Evolutionary conservation across 352 stramenopile genomes (phyloP).

Genomic region (Pythium brachiatum): DNA sequence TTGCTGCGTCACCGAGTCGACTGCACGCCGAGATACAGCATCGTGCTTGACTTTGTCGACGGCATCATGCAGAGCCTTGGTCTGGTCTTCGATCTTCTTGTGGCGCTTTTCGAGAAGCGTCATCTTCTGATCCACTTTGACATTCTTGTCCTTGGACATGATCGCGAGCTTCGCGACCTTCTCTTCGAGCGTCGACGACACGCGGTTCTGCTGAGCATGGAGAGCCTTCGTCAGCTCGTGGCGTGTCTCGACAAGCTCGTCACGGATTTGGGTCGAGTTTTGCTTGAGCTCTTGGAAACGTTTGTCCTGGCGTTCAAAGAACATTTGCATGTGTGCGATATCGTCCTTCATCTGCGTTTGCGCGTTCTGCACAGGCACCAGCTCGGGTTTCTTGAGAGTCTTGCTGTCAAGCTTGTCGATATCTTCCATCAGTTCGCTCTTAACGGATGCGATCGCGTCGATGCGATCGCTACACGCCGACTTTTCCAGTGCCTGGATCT

Average conservation of each 20-base stretch:
- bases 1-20: slow-evolving; percentile 22
- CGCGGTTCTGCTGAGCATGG: slow-evolving; percentile 46
- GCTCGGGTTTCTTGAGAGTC: slow-evolving; percentile 46
- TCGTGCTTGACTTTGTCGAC: slow-evolving; percentile 45
- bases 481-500: slow-evolving; percentile 56
- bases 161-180: slow-evolving; percentile 44
- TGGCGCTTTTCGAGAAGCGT: slow-evolving; percentile 48
- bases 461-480: slow-evolving; percentile 43
- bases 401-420: slow-evolving; percentile 51
- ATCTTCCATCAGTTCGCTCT: slow-evolving; percentile 56
- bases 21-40: slow-evolving; percentile 26
- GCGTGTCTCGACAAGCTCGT: slow-evolving; percentile 53
- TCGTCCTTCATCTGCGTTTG: slow-evolving; percentile 69
- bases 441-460: slow-evolving; percentile 47
- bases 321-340: slow-evolving; percentile 46
- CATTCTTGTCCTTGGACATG: slow-evolving; percentile 43
- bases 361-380: slow-evolving; percentile 48
- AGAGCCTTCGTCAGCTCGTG: slow-evolving; percentile 57
- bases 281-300: slow-evolving; percentile 57
- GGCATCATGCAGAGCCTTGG: slow-evolving; percentile 38
- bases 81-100: slow-evolving; percentile 56
- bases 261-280: slow-evolving; percentile 37
- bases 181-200: slow-evolving; percentile 47
- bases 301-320: slow-evolving; percentile 65
- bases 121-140: slow-evolving; percentile 53